These are phyloP conservation scores for Fraxinus sp. DNA, from an alignment of 305 asterid genomes.

Conservation along the genomic window DNA sequence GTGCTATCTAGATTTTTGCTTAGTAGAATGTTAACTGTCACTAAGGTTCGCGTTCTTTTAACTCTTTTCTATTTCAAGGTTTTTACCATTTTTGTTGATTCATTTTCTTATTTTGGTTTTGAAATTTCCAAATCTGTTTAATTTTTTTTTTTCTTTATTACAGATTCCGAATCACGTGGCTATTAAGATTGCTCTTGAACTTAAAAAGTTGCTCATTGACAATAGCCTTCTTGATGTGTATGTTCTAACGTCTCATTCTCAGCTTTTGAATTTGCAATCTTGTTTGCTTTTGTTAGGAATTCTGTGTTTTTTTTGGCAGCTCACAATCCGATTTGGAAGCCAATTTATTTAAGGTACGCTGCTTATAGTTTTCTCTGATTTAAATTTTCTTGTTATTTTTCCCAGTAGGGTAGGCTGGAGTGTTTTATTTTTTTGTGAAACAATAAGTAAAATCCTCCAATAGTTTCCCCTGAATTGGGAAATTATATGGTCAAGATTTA, in stretches of 20 bases:
- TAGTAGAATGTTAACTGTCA: constrained; percentile 96
- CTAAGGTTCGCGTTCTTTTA: constrained; percentile 52
- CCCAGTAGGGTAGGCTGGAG: not conserved
- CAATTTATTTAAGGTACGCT: constrained; percentile 65
- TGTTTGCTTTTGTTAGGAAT: constrained; percentile 8
- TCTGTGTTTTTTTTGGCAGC: constrained; percentile 38
- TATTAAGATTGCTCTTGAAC: constrained; percentile 89
- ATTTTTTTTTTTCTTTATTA: constrained; percentile 31
- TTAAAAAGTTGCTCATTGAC: constrained; percentile 89
- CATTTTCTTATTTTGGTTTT: not conserved
- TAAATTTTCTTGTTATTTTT: not conserved
- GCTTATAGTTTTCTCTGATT: constrained; percentile 19
- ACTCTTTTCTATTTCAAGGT: not conserved
- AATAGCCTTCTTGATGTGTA: constrained; percentile 99
- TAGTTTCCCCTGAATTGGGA: not conserved
- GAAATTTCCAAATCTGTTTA: not conserved
- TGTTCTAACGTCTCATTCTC: constrained; percentile 27
- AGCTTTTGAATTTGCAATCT: constrained; percentile 16
- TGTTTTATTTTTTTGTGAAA: not conserved
- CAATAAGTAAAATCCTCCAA: not conserved
- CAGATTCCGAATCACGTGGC: constrained; percentile 99
- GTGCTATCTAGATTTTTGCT: constrained; percentile 94
- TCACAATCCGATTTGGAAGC: constrained; percentile 87
- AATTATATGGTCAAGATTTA: not conserved
- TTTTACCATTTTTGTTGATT: not conserved